Conservation (phyloP, 1,139 yeast species). For the Nakaseomyces delphensis region DNA sequence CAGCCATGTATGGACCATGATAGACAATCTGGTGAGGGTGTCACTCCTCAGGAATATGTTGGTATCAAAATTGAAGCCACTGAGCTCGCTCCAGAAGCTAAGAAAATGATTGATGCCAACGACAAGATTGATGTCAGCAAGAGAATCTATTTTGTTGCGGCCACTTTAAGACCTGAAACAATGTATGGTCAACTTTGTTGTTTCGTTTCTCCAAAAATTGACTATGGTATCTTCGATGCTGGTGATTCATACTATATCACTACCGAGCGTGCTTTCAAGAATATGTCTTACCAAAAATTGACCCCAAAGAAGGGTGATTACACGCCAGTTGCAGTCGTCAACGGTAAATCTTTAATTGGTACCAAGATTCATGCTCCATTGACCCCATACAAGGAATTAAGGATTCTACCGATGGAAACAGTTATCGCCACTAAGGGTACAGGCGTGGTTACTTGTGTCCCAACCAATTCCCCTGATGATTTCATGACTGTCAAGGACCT, state of each 20-base stretch:
- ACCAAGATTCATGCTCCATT: slow-evolving; percentile 82
- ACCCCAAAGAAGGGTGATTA: slow-evolving; percentile 84
- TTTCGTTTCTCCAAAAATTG: slow-evolving; percentile 91
- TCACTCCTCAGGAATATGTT: slow-evolving; percentile 91
- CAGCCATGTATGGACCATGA: slow-evolving; percentile 99
- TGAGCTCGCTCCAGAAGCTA: slow-evolving; percentile 40
- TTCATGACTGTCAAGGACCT: slow-evolving; percentile 78
- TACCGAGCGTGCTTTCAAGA: slow-evolving; percentile 95
- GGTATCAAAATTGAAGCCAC: slow-evolving; percentile 74
- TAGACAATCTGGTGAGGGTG: slow-evolving; percentile 95
- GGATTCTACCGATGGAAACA: slow-evolving; percentile 96
- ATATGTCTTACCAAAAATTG: slow-evolving; percentile 90
- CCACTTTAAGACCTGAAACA: slow-evolving; percentile 97
- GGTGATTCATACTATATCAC: slow-evolving; percentile 78
- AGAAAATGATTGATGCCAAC: slow-evolving; percentile 32
- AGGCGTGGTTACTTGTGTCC: slow-evolving; percentile 98
- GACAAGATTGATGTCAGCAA: slow-evolving; percentile 52
- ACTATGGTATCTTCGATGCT: slow-evolving; percentile 85
- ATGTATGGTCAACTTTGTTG: slow-evolving; percentile 99
- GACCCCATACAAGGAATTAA: slow-evolving; percentile 58
- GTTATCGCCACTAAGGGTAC: slow-evolving; percentile 94
- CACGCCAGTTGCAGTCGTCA: slow-evolving; percentile 48
- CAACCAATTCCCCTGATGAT: slow-evolving; percentile 98
- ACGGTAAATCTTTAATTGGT: slow-evolving; percentile 74
- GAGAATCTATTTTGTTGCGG: slow-evolving; percentile 80